Percentiles rank a stretch among this genome's conserved stretches.
Evolutionary conservation across 352 stramenopile species (phyloP).

Genomic region (Lagenidium giganteum): DNA sequence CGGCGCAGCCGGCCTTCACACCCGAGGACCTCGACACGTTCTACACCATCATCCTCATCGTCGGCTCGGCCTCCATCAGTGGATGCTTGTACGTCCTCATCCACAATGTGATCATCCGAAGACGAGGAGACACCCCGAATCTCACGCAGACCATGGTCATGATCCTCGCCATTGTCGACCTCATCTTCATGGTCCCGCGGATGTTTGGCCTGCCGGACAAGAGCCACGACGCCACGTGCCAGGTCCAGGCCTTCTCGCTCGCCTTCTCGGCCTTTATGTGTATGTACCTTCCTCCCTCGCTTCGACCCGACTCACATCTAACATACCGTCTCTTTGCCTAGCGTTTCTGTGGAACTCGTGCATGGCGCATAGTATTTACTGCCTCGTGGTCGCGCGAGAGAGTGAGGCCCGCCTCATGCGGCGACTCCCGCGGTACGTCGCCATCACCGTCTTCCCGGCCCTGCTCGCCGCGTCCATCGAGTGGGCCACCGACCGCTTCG

Average conservation of each 20-base stretch:
- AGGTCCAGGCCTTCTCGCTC: conserved; percentile 50
- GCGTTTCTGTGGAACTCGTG: conserved; percentile 65
- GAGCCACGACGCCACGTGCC: conserved; percentile 23
- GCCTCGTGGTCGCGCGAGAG: conserved; percentile 61
- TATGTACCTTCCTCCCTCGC: conserved; percentile 10
- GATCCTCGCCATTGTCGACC: conserved; percentile 61
- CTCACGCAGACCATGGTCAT: conserved; percentile 71
- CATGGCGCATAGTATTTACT: conserved; percentile 68
- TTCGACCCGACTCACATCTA: too few relatives aligned
- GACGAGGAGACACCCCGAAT: conserved; percentile 21
- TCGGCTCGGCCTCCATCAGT: conserved; percentile 9
- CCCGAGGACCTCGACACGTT: conserved; percentile 12
- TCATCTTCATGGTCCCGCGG: conserved; percentile 44
- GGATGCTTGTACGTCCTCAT: conserved; percentile 21
- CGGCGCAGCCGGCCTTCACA: conserved; percentile 6
- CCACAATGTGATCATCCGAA: conserved; percentile 14
- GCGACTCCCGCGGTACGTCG: conserved; percentile 54
- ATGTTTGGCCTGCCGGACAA: conserved; percentile 29
- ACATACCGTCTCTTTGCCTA: conserved; percentile 9
- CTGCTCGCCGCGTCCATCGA: conserved; percentile 26
- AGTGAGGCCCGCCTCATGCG: conserved; percentile 54
- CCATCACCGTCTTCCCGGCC: conserved; percentile 37
- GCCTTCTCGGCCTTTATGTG: conserved; percentile 50
- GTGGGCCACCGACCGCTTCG: conserved; percentile 15
- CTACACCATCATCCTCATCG: conserved; percentile 13